Conservation (phyloP, 2,329 filamentous ascomycete species). For the Lasiodiplodia hormozganensis region DNA sequence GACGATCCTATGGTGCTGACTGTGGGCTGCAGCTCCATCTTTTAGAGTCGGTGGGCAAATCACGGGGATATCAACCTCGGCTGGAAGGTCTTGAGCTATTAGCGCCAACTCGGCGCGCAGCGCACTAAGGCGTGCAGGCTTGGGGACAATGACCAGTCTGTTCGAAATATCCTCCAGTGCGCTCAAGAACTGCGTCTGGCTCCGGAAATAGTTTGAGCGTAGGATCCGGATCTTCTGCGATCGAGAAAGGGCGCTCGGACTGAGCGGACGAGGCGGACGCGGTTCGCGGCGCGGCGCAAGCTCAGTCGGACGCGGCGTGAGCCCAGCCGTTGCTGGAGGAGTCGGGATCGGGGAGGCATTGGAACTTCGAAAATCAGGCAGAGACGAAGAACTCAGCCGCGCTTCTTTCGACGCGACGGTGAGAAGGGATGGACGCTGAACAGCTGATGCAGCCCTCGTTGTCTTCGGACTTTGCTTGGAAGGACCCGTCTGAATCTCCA, state of each 20-base stretch:
- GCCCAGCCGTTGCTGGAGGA: constrained; percentile 50
- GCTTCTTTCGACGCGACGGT: constrained; percentile 64
- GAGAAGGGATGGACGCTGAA: constrained; percentile 57
- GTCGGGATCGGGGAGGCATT: constrained; percentile 50
- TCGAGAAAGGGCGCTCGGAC: constrained; percentile 66
- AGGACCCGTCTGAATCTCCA: constrained; percentile 41
- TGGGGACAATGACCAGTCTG: constrained; percentile 81
- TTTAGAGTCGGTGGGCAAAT: constrained; percentile 79
- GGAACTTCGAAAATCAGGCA: constrained; percentile 67
- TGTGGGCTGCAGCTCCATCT: constrained; percentile 75
- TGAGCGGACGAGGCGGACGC: constrained; percentile 57
- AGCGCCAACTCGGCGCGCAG: constrained; percentile 80
- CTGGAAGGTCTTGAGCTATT: constrained; percentile 80
- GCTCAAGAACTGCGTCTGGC: constrained; percentile 79
- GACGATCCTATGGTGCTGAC: constrained; percentile 82
- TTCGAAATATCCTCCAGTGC: constrained; percentile 86
- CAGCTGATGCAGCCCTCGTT: constrained; percentile 38
- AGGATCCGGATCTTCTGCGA: constrained; percentile 75
- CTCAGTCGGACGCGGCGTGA: constrained; percentile 31
- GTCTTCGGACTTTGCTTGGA: constrained; percentile 35
- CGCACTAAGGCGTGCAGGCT: constrained; percentile 80
- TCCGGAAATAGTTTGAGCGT: constrained; percentile 82
- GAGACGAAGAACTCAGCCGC: constrained; percentile 70
- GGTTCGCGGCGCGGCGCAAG: constrained; percentile 61
- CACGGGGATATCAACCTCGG: constrained; percentile 82